These are phyloP conservation scores for Trametes hirsuta DNA, from an alignment of 1,284 basidiomycete genomes.

Conservation along the genomic window DNA sequence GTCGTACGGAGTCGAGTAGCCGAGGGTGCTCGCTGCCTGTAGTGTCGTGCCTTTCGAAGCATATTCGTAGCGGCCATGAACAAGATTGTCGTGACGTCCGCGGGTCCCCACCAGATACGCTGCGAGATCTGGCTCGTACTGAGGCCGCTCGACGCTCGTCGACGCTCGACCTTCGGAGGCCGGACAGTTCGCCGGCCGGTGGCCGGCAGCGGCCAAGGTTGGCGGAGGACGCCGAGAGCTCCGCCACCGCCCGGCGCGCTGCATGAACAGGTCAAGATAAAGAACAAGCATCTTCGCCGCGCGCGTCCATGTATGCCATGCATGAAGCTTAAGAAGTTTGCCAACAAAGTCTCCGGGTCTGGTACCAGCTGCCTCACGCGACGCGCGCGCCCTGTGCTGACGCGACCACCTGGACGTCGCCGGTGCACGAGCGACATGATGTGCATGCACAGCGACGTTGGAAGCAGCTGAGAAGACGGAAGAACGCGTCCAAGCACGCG, in stretches of 20 bases:
- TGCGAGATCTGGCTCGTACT: too few relatives aligned
- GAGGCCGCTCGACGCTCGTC: neutral
- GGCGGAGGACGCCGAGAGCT: neutral
- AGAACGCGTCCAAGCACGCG: neutral
- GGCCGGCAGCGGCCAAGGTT: neutral
- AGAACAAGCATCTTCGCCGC: too few relatives aligned
- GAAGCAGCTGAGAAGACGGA: neutral
- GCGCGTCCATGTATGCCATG: too few relatives aligned
- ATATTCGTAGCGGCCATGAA: neutral
- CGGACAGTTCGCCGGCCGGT: neutral
- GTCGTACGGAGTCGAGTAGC: neutral
- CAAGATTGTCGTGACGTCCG: neutral
- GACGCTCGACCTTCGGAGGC: neutral
- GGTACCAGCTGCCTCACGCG: neutral
- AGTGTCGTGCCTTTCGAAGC: slow-evolving; percentile 2
- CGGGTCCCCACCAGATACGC: too few relatives aligned
- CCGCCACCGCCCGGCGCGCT: too few relatives aligned
- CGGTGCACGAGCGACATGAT: too few relatives aligned
- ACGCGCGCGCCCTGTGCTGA: neutral
- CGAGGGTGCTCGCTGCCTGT: slow-evolving; percentile 1
- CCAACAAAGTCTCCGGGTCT: too few relatives aligned
- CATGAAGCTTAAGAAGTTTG: too few relatives aligned
- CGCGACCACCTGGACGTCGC: neutral
- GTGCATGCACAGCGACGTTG: neutral
- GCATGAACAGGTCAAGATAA: too few relatives aligned